phyloP scores from a whole-genome alignment of 176 grass and related monocot species.

The Themeda triandra region DNA sequence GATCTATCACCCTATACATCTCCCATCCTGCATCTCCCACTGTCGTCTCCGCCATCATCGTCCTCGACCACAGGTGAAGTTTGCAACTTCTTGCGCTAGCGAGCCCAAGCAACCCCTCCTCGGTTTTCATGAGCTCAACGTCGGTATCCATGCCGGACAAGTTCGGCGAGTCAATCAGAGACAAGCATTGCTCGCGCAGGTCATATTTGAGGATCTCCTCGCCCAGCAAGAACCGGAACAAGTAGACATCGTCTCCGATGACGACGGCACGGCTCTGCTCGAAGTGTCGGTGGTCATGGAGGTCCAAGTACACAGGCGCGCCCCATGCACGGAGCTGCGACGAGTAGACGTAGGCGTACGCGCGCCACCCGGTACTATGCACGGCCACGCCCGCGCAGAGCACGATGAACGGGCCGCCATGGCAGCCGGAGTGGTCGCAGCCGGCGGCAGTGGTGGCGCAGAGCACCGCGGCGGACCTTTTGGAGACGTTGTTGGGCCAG shows the following conservation, averaged over 20 bases:
- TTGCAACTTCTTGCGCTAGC: not conserved
- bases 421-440: not conserved
- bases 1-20: too few relatives aligned
- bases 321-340: not conserved
- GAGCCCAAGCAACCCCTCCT: not conserved
- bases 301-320: not conserved
- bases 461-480: not conserved
- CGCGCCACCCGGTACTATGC: not conserved
- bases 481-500: not conserved
- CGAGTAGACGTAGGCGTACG: not conserved
- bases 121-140: too few relatives aligned
- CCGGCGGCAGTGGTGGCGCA: not conserved
- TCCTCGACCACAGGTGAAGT: too few relatives aligned
- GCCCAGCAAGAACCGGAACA: too few relatives aligned
- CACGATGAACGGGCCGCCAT: not conserved
- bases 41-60: too few relatives aligned
- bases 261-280: not conserved
- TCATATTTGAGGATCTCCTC: too few relatives aligned
- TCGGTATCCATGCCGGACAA: too few relatives aligned
- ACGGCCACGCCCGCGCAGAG: not conserved
- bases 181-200: too few relatives aligned
- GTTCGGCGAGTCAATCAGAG: too few relatives aligned
- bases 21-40: too few relatives aligned
- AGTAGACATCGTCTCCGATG: too few relatives aligned
- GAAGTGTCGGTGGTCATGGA: not conserved